Evolutionary conservation across 2,329 filamentous ascomycete genomes (phyloP).

Genomic region (Conoideocrella luteorostrata): DNA sequence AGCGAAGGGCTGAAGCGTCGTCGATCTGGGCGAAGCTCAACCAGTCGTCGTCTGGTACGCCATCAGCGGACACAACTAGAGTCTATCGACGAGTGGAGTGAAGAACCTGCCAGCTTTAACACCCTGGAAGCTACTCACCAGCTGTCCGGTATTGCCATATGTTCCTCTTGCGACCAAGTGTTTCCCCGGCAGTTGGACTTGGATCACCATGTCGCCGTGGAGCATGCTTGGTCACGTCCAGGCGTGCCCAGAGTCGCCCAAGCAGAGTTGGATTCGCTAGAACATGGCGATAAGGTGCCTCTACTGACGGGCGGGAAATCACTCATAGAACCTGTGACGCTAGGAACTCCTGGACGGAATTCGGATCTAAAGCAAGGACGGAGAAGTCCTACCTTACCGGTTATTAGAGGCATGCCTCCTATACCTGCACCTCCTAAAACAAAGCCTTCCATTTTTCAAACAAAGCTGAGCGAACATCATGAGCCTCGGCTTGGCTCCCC

Average conservation of each 20-base stretch:
- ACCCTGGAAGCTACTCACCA: background rate
- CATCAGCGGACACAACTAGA: background rate
- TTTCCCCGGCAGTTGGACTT: conserved; percentile 1
- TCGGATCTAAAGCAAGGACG: background rate
- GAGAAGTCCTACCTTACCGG: background rate
- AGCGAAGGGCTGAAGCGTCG: conserved; percentile 1
- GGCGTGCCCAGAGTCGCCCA: background rate
- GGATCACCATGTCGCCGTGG: background rate
- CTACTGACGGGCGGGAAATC: background rate
- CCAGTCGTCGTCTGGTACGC: background rate
- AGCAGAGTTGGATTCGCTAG: background rate
- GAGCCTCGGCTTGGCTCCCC: background rate
- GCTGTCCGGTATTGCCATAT: background rate
- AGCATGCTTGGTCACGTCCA: background rate
- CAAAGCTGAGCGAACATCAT: conserved; percentile 3
- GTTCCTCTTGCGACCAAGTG: background rate
- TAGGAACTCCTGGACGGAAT: background rate
- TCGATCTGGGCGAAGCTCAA: background rate
- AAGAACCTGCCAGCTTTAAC: background rate
- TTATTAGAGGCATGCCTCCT: too few relatives aligned
- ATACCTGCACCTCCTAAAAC: background rate
- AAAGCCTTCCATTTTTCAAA: background rate
- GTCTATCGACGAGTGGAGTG: conserved; percentile 7
- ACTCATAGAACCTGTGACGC: background rate
- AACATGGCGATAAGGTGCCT: background rate